Evolutionary conservation across 768 basidiomycete species (phyloP), one percentile per base, ranked within the genome.

Genomic region (Ephemerocybe angulata): DNA sequence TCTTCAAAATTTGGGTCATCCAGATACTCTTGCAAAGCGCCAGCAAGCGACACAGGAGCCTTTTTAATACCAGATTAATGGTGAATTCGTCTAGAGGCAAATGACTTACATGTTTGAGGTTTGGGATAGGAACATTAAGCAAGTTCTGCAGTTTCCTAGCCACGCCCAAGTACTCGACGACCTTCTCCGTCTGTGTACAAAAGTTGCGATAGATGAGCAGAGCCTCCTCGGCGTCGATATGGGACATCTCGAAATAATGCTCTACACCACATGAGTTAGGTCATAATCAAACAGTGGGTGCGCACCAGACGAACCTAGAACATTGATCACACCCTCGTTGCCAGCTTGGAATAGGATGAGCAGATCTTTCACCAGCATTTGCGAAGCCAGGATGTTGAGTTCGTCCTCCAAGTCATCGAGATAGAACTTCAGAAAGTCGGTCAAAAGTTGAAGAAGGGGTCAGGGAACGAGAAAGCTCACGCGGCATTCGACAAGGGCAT

Each of bases 191-290:
- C 69, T 98, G 93, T 48, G 82, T 85, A 72, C 95, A 98, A 71
- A 99, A 99, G 57, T 88, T 84, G 52, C 93, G 90, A 75, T 99
- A 99, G 57, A 98, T 86, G 17, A 73, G 70, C 24, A 98, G 81
- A 2, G 96, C 90, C 29, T 89, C 85, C 33, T 81, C 73, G 0
- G 96, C 97, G 65, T 98, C 96, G n/a, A 86, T 70, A 58, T 90
- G 88, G 0, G 93, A 92, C 97, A 98, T 98, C 67, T 97, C 95
- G 64, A 98, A 98, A 71, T 97, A 99, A 71, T 96, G 89, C 65
- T 98, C 97, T 86, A 57, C 25, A 52, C 69, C n/a, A 62, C 29
- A 22, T n/a, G 50, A 72, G 59, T 42, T 60, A 64, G 52, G 72
- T 63, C 58, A 66, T 70, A 43, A 37, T 54, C 38, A n/a, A 55